Evolutionary conservation across 208 protist species (phyloP), one percentile per base, ranked within the genome.

Genomic region (Acanthamoeba culbertsoni): DNA sequence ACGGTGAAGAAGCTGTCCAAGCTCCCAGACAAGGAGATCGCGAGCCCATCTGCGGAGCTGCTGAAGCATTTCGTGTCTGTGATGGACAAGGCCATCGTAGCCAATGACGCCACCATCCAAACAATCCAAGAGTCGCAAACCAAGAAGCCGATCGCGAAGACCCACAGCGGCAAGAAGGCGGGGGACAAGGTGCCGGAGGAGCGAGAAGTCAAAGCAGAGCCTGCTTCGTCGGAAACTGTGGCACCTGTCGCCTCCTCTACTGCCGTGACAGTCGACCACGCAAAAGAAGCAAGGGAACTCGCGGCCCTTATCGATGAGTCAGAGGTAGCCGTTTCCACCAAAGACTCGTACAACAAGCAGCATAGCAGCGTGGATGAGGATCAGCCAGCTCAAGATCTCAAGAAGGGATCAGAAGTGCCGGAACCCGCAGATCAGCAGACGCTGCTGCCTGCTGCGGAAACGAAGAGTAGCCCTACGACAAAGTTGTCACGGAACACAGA

Each of bases 1-100:
- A 68, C 55, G 51, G 79, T 89, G 31, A 89, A 89, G 51, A 89
- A 65, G 51, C 79, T 89, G 23, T 68, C 79, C 33, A 89, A 89
- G 48, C 31, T 68, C 18, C 79, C 42, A 16, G 79, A 89, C 55
- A 46, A 89, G 55, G 55, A 65, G 33, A 65, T 89, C 31, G 79
- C 79, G 51, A 14, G 23, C 26, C 55, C 79, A 33, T 37, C 79
- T 10, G 79, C 79, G 18, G 55, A 65, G 20, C 51, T 89, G 51
- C 46, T 89, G n/a, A 89, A 89, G 35, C 79, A 89, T 23, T 68
- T 89, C 26, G 55, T 68, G 23, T 65, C 51, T 42, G 55, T 89
- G 28, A 89, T 89, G 55, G 79, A 89, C 55, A 89, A 65, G 20
- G 79, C 79, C 55, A 65, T 89, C 40, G 20, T 28, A 0, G 18